Evolutionary conservation across 768 basidiomycete species (phyloP), one percentile per base, ranked within the genome.

Genomic region (Rhizopogon salebrosus): DNA sequence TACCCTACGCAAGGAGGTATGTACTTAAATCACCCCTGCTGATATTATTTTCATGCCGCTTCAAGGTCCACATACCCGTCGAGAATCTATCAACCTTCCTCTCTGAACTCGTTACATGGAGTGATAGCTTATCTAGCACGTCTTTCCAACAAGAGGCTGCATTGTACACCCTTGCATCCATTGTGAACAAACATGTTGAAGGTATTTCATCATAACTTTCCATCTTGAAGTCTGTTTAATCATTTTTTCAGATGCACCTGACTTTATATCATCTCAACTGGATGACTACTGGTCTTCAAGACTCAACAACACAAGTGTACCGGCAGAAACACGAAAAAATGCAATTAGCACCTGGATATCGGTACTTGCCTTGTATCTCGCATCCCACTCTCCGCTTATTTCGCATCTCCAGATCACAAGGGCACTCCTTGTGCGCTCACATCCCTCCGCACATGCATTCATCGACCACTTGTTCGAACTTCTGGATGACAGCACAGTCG

Each of bases 131-230:
- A 10, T 70, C 78, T 3, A 75, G 76, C 16, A 79, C 71, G 46
- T 67, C 72, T 40, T 57, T 77, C 0, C 87, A 89, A 63, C 72
- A 74, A 56, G 75, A 77, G 27, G 76, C 83, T 24, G 79, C 76
- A 2, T 74, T 80, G 60, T 78, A 84, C 36, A 60, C 83, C 3
- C 64, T 92, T 16, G 76, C 85, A 1, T 79, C 85, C 0, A 69
- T 89, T n/a, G 68, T 93, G 24, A 97, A 98, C 66, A 92, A 93
- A 66, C 80, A 83, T 35, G 73, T 75, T 9, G 76, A 83, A 37
- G 83, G 94, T 92, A 43, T 56, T 34, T 46, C 5, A 34, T 23
- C 4, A 22, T 10, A 34, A 22, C 8, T 10, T 77, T 58, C 40
- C 20, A 3, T 24, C 18, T 3, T 22, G 9, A 39, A 48, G 2